Conservation (phyloP, 768 basidiomycete genomes). For the Leccinum barrowsii region DNA sequence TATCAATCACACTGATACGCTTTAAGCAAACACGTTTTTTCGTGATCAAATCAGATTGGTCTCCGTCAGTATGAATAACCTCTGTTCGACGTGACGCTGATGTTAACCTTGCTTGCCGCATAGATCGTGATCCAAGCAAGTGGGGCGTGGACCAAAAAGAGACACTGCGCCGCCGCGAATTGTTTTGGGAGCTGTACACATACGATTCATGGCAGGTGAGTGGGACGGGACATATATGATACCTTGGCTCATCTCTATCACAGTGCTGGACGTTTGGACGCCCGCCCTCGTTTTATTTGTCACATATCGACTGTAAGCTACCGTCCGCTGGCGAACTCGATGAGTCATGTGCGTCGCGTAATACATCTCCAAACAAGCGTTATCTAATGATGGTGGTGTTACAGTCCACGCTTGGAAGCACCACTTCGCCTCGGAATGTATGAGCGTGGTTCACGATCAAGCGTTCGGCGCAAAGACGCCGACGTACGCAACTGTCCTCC, state of each 20-base stretch:
- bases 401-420: conserved; percentile 72
- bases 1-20: not conserved
- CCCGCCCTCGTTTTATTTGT: conserved; percentile 63
- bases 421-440: conserved; percentile 62
- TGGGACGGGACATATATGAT: not conserved
- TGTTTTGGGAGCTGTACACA: conserved; percentile 60
- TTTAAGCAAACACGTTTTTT: conserved; percentile 4
- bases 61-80: conserved; percentile 47
- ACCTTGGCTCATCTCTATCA: conserved; percentile 32
- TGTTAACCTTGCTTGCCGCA: conserved; percentile 2
- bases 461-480: conserved; percentile 70
- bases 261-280: conserved; percentile 69
- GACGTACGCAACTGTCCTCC: conserved; percentile 63
- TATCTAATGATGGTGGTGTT: conserved; percentile 1
- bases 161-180: conserved; percentile 58
- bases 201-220: conserved; percentile 35
- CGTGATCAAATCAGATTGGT: conserved; percentile 48
- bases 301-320: conserved; percentile 66
- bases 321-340: conserved; percentile 50
- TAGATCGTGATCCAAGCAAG: conserved; percentile 68
- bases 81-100: conserved; percentile 2
- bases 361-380: not conserved
- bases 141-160: conserved; percentile 58
- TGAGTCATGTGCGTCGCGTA: conserved; percentile 48
- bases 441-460: conserved; percentile 67